A percentile compares a stretch with the other conserved stretches of the same genome.
These are phyloP conservation scores for Russula brevipes DNA, from an alignment of 768 basidiomycete species.

Conservation along the genomic window DNA sequence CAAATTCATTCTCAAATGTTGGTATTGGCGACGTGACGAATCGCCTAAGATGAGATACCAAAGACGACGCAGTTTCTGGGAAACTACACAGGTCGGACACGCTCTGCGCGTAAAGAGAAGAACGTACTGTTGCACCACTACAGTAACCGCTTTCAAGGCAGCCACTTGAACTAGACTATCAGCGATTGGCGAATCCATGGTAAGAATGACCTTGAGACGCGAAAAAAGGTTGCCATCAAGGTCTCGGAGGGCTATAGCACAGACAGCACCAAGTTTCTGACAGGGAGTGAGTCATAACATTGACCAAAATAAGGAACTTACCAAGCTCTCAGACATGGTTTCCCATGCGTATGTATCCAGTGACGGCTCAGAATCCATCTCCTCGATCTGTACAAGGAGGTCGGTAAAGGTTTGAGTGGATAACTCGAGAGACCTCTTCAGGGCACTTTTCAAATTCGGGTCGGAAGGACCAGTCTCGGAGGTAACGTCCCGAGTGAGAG, in stretches of 20 bases:
- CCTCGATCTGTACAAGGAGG: conserved; percentile 71
- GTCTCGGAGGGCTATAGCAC: conserved; percentile 64
- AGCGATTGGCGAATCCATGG: conserved; percentile 72
- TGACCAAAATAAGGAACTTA: conserved; percentile 33
- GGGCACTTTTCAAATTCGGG: conserved; percentile 23
- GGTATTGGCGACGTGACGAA: conserved; percentile 86
- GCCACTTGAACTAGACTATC: conserved; percentile 87
- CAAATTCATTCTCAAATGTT: conserved; percentile 84
- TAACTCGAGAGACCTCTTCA: conserved; percentile 50
- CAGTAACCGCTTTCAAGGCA: conserved; percentile 77
- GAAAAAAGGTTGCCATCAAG: conserved; percentile 66
- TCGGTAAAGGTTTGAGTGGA: conserved; percentile 76
- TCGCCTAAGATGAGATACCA: conserved; percentile 75
- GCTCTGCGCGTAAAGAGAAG: not conserved
- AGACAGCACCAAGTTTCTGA: conserved; percentile 83
- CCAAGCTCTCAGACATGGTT: conserved; percentile 87
- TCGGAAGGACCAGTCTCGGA: conserved; percentile 39
- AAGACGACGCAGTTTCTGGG: conserved; percentile 65
- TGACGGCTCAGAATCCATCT: conserved; percentile 74
- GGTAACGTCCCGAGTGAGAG: conserved; percentile 55
- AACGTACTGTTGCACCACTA: conserved; percentile 74
- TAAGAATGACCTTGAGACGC: conserved; percentile 67
- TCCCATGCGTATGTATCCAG: conserved; percentile 90
- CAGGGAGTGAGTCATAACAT: not conserved
- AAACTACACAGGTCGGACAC: conserved; percentile 47